A percentile compares a stretch with the other conserved stretches of the same genome.
Conservation (phyloP, 805 yeast genomes). For the Wickerhamomyces chambardii region DNA sequence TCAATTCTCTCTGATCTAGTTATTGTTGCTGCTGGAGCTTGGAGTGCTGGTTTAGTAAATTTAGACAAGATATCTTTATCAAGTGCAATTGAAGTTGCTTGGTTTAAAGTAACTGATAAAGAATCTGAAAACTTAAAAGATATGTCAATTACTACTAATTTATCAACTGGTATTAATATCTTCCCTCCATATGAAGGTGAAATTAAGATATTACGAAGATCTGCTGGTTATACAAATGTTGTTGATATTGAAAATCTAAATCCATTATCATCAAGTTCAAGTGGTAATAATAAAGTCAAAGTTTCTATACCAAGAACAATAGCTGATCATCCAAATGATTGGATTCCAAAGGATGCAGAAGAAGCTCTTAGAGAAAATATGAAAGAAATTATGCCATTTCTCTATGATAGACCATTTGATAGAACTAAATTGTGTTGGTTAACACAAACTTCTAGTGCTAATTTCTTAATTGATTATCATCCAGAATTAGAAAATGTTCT, state of each 20-base stretch:
- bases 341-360: background rate
- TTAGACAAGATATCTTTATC: background rate
- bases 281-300: background rate
- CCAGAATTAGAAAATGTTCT: slow-evolving; percentile 14
- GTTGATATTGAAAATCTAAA: background rate
- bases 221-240: background rate
- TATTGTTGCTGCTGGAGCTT: background rate
- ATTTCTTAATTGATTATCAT: slow-evolving; percentile 14
- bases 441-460: slow-evolving; percentile 18
- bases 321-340: background rate
- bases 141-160: background rate
- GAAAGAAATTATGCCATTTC: background rate
- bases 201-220: background rate
- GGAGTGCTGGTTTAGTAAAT: slow-evolving; percentile 2
- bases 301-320: background rate
- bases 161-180: background rate
- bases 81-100: background rate
- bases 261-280: too few species aligned
- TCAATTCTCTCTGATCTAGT: background rate
- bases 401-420: background rate
- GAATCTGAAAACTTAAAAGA: background rate
- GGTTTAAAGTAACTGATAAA: background rate
- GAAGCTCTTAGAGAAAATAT: slow-evolving; percentile 17
- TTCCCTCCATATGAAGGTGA: background rate
- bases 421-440: slow-evolving; percentile 28